Conservation (phyloP, 2,329 filamentous ascomycete species). For the Colletotrichum sidae region DNA sequence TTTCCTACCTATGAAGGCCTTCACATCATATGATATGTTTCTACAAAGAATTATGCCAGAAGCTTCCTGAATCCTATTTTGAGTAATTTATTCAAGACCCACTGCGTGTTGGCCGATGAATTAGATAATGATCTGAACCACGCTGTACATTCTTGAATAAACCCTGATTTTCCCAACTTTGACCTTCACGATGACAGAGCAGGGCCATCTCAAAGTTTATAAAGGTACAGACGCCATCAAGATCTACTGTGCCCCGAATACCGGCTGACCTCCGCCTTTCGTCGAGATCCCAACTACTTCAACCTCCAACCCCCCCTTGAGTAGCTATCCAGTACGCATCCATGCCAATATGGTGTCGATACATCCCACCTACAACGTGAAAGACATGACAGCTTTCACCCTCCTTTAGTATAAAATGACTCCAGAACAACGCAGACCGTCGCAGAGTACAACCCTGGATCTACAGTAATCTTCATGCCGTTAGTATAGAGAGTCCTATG, state of each 20-base stretch:
- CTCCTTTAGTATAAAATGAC: slow-evolving; percentile 57
- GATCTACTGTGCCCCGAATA: slow-evolving; percentile 70
- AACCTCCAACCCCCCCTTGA: no score
- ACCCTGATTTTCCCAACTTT: not conserved
- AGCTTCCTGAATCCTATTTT: not conserved
- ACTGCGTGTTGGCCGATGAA: no score
- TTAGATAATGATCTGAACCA: no score
- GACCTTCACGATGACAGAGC: not conserved
- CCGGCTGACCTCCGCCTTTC: slow-evolving; percentile 67
- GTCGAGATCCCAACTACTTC: no score
- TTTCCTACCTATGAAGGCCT: not conserved
- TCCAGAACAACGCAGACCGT: slow-evolving; percentile 60
- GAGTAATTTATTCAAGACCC: no score
- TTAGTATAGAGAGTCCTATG: slow-evolving; percentile 64
- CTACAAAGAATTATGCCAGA: not conserved
- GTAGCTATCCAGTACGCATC: slow-evolving; percentile 68
- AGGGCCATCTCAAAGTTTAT: slow-evolving; percentile 64
- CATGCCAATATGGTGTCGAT: slow-evolving; percentile 76
- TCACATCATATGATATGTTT: not conserved
- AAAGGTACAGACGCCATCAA: slow-evolving; percentile 66
- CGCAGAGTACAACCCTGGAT: slow-evolving; percentile 72
- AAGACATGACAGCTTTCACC: slow-evolving; percentile 69
- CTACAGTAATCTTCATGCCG: slow-evolving; percentile 71
- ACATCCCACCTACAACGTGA: slow-evolving; percentile 74
- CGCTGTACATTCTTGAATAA: not conserved